Conservation (phyloP, 345 rosid species). For the Pistacia vera region DNA sequence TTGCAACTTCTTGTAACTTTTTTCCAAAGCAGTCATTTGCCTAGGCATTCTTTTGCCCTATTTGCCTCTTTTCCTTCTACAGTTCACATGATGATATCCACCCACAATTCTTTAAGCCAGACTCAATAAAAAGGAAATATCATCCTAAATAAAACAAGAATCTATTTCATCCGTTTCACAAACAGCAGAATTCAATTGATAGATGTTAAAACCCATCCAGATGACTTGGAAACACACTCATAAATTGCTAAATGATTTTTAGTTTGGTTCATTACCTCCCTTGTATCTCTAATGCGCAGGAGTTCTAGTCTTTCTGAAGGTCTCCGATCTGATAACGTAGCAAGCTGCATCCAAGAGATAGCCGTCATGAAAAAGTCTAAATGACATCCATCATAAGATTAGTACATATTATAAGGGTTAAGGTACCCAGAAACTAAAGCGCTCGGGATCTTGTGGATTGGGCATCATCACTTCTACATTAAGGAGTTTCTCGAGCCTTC, state of each 20-base stretch:
- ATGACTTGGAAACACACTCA: background rate
- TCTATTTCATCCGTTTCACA: background rate
- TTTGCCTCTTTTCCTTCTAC: background rate
- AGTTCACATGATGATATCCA: background rate
- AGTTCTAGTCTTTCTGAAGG: slow-evolving; percentile 88
- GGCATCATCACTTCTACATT: slow-evolving; percentile 88
- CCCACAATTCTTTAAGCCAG: background rate
- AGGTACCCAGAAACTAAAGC: slow-evolving; percentile 93
- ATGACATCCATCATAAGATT: background rate
- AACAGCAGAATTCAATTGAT: background rate
- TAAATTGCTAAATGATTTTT: background rate
- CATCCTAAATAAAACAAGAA: background rate
- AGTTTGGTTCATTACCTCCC: slow-evolving; percentile 58
- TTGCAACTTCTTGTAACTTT: no score
- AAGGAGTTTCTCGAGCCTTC: slow-evolving; percentile 61
- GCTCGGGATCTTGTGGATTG: slow-evolving; percentile 70
- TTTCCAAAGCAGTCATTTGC: background rate
- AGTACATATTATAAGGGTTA: background rate
- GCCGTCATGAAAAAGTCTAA: background rate
- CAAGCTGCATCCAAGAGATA: slow-evolving; percentile 59
- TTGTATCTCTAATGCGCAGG: slow-evolving; percentile 74
- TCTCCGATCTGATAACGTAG: slow-evolving; percentile 70
- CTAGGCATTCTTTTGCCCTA: background rate
- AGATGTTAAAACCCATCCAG: background rate
- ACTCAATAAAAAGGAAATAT: background rate